Conservation (phyloP, 148 eudicot species). For the Silene conica region DNA sequence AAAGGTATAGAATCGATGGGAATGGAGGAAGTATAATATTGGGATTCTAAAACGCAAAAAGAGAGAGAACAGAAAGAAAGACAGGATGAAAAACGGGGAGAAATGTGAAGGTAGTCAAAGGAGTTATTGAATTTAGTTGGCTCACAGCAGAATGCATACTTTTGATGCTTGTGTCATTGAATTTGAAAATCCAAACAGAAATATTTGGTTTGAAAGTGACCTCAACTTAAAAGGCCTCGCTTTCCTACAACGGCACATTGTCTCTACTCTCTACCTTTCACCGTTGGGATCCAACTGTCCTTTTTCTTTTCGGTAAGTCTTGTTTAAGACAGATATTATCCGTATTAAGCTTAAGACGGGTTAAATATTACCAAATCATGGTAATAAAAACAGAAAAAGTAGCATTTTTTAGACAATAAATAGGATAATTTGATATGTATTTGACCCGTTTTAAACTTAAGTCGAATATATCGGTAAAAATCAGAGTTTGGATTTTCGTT, state of each 20-base stretch:
- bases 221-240: slow-evolving; percentile 16
- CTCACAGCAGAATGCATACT: neutral
- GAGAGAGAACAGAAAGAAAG: neutral
- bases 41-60: too few relatives aligned
- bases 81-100: neutral
- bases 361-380: too few relatives aligned
- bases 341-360: too few relatives aligned
- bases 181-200: slow-evolving; percentile 49
- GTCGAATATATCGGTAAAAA: too few relatives aligned
- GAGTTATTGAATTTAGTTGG: neutral
- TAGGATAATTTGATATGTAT: too few relatives aligned
- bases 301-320: neutral
- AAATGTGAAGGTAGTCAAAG: slow-evolving; percentile 1
- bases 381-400: too few relatives aligned
- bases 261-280: slow-evolving; percentile 16
- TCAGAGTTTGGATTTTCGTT: too few relatives aligned
- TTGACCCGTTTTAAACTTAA: too few relatives aligned
- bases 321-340: too few relatives aligned
- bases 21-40: too few relatives aligned
- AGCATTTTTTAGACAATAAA: too few relatives aligned
- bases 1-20: too few relatives aligned
- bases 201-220: slow-evolving; percentile 27
- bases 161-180: slow-evolving; percentile 33
- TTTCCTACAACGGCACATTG: slow-evolving; percentile 42
- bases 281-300: slow-evolving; percentile 42